A percentile compares a stretch with the other conserved stretches of the same genome.
phyloP scores from a whole-genome alignment of 2,329 filamentous ascomycete species.

The Trichoderma semiorbis region DNA sequence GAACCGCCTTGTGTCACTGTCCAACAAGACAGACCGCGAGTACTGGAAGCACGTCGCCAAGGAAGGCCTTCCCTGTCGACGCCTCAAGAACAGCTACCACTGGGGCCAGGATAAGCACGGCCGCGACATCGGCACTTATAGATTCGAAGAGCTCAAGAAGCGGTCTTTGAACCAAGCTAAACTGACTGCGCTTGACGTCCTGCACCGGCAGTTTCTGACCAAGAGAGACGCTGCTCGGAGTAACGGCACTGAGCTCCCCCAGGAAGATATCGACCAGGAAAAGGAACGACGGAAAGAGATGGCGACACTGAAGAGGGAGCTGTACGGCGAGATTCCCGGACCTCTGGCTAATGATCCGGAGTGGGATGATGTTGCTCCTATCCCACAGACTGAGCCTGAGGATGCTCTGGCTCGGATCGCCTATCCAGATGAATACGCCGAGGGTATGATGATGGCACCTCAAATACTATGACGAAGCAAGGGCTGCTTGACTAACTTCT shows the following conservation, averaged over 20 bases:
- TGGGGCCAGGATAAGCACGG: conserved; percentile 53
- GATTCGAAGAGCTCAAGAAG: conserved; percentile 43
- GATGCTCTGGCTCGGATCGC: conserved; percentile 87
- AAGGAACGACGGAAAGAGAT: conserved; percentile 48
- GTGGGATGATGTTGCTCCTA: conserved; percentile 82
- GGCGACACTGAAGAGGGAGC: conserved; percentile 47
- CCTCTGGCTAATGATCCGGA: conserved; percentile 58
- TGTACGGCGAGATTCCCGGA: conserved; percentile 50
- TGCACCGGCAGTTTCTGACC: conserved; percentile 44
- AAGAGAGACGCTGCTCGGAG: conserved; percentile 32
- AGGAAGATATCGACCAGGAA: conserved; percentile 45
- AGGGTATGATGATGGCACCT: conserved; percentile 48
- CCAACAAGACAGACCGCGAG: conserved; percentile 52
- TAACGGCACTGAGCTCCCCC: conserved; percentile 28
- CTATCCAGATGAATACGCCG: conserved; percentile 84
- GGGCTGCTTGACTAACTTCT: background rate
- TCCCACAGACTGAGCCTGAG: conserved; percentile 79
- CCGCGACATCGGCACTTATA: conserved; percentile 47
- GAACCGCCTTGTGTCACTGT: conserved; percentile 33
- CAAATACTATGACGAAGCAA: background rate
- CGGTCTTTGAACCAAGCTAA: conserved; percentile 40
- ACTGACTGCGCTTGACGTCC: conserved; percentile 42
- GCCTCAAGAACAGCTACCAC: conserved; percentile 37
- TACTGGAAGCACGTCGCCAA: conserved; percentile 57
- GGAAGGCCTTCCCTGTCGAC: conserved; percentile 47